phyloP scores from a whole-genome alignment of 805 yeast genomes.

The Starmera pachycereana region DNA sequence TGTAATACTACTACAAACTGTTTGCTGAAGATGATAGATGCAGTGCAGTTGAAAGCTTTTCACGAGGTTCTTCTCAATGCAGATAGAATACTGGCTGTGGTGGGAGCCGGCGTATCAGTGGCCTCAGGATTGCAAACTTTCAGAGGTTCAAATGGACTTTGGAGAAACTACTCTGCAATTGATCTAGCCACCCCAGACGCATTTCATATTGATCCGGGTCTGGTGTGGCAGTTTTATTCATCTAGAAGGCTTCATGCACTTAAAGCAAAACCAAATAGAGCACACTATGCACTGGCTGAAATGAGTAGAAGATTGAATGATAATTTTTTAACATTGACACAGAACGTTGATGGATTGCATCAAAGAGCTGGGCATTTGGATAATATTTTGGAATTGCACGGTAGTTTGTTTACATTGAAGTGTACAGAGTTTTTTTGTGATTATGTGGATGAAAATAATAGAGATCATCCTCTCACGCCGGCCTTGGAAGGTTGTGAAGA shows the following conservation, averaged over 20 bases:
- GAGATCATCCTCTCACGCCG: conserved; percentile 47
- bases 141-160: conserved; percentile 61
- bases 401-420: conserved; percentile 58
- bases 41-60: conserved; percentile 23
- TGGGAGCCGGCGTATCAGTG: conserved; percentile 79
- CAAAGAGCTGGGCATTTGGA: conserved; percentile 51
- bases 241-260: conserved; percentile 58
- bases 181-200: conserved; percentile 92
- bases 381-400: conserved; percentile 64
- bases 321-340: conserved; percentile 60
- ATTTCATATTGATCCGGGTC: conserved; percentile 68
- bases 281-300: conserved; percentile 61
- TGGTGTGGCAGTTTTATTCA: conserved; percentile 86
- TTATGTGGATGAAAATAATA: conserved; percentile 42
- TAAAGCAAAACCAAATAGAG: conserved; percentile 59
- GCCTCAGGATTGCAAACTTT: conserved; percentile 71
- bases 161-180: conserved; percentile 69
- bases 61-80: conserved; percentile 38
- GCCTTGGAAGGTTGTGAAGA: conserved; percentile 34
- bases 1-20: not conserved
- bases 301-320: conserved; percentile 33
- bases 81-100: conserved; percentile 46
- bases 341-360: conserved; percentile 74
- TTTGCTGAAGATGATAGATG: not conserved
- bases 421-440: conserved; percentile 75